These are phyloP conservation scores for Zanthoxylum bungeanum DNA, from an alignment of 345 rosid species.

Conservation along the genomic window DNA sequence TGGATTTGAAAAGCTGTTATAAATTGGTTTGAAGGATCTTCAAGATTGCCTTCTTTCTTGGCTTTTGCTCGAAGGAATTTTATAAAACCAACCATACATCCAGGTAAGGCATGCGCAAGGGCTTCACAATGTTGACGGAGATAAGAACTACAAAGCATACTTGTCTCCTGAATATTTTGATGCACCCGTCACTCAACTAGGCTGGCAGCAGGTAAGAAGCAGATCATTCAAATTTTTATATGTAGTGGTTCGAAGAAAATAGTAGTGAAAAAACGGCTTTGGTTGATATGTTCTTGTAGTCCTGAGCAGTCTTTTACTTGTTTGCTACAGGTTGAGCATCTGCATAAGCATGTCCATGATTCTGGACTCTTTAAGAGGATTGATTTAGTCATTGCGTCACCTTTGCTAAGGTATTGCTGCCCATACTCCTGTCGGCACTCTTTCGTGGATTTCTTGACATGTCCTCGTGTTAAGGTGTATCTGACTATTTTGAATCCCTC, in stretches of 20 bases:
- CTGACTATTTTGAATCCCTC: not conserved
- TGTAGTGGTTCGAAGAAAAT: not conserved
- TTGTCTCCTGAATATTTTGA: slow-evolving; percentile 86
- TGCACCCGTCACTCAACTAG: slow-evolving; percentile 85
- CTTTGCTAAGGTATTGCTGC: slow-evolving; percentile 67
- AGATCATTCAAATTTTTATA: not conserved
- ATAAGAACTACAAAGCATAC: slow-evolving; percentile 78
- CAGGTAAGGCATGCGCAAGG: slow-evolving; percentile 99
- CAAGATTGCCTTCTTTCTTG: slow-evolving; percentile 49
- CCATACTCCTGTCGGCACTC: not conserved
- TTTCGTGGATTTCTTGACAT: not conserved
- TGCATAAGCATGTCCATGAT: slow-evolving; percentile 81
- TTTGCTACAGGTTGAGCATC: slow-evolving; percentile 63
- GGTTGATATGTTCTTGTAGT: not conserved
- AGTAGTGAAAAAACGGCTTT: not conserved
- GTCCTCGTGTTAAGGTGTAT: not conserved
- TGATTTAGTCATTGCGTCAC: slow-evolving; percentile 80
- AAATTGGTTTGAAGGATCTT: slow-evolving; percentile 39
- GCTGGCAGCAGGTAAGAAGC: slow-evolving; percentile 80
- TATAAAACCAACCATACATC: slow-evolving; percentile 44
- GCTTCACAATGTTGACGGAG: slow-evolving; percentile 95
- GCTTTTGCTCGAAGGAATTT: slow-evolving; percentile 42
- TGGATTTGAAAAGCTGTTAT: slow-evolving; percentile 42
- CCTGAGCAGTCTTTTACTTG: not conserved
- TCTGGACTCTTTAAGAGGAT: slow-evolving; percentile 73